Evolutionary conservation across 306 rosid species (phyloP).

Genomic region (Prunus fruticosa): DNA sequence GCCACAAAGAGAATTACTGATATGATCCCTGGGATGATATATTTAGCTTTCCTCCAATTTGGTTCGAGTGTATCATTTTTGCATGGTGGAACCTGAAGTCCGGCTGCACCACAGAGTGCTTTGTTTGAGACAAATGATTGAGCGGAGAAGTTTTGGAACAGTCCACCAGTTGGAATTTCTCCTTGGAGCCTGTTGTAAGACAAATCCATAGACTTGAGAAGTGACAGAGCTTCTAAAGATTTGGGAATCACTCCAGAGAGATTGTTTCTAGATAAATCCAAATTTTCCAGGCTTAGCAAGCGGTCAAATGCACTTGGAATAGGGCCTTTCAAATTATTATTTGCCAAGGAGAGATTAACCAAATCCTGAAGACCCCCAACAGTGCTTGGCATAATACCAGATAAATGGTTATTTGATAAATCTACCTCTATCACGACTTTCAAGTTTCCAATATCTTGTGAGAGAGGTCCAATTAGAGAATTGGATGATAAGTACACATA

Average conservation of each 20-base stretch:
- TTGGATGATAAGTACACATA: background rate
- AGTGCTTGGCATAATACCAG: background rate
- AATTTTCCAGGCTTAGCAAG: no score
- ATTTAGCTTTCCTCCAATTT: background rate
- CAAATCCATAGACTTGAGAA: conserved; percentile 2
- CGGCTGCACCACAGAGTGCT: conserved; percentile 18
- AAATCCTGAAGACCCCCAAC: background rate
- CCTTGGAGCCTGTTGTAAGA: conserved; percentile 16
- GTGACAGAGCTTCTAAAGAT: no score
- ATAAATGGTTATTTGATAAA: background rate
- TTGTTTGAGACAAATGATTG: conserved; percentile 25
- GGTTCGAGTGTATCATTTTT: background rate
- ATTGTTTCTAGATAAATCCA: no score
- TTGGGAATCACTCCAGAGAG: no score
- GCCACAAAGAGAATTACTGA: background rate
- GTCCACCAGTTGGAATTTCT: conserved; percentile 20
- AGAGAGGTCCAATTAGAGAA: background rate
- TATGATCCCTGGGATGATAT: background rate
- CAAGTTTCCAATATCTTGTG: background rate
- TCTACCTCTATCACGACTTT: background rate
- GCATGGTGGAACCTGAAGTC: conserved; percentile 14
- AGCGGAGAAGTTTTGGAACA: conserved; percentile 14
- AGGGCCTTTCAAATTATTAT: background rate
- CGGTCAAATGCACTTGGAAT: background rate
- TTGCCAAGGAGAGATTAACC: background rate